A percentile compares a stretch with the other conserved stretches of the same genome.
phyloP scores from a whole-genome alignment of 139 green algal species.

The Coccomyxa sp. region DNA sequence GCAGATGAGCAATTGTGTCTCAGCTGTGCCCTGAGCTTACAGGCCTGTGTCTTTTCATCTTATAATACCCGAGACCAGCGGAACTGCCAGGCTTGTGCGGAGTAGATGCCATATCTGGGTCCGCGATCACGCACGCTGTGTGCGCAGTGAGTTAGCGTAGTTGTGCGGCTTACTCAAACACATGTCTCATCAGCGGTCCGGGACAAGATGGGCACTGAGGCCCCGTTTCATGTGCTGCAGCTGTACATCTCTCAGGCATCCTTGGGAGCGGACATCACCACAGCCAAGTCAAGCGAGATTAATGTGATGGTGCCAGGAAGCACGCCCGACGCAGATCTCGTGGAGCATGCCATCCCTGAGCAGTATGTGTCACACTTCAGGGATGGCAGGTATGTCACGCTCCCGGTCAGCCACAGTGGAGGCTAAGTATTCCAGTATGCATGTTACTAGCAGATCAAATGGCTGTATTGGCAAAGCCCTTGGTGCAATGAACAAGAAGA shows the following conservation, averaged over 20 bases:
- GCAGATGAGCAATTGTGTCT: not conserved
- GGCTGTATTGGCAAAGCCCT: too few species aligned
- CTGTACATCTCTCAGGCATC: slow-evolving; percentile 62
- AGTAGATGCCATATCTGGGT: too few species aligned
- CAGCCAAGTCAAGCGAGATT: slow-evolving; percentile 82
- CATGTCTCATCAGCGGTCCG: too few species aligned
- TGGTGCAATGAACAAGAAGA: too few species aligned
- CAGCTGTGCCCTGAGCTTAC: not conserved
- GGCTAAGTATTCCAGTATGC: slow-evolving; percentile 25
- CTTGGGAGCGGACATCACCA: slow-evolving; percentile 49
- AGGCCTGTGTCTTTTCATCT: not conserved
- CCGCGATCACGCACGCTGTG: too few species aligned
- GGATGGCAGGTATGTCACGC: slow-evolving; percentile 60
- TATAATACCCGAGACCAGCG: not conserved
- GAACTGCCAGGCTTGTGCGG: not conserved
- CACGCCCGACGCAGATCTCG: slow-evolving; percentile 31
- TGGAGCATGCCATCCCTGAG: slow-evolving; percentile 78
- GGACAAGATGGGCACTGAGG: too few species aligned
- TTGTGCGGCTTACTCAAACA: too few species aligned
- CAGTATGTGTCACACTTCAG: slow-evolving; percentile 76
- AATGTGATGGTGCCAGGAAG: slow-evolving; percentile 67
- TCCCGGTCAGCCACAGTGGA: slow-evolving; percentile 55
- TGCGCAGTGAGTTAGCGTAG: too few species aligned
- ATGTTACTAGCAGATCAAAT: too few species aligned
- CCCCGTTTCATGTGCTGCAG: slow-evolving; percentile 41